Evolutionary conservation across 371 early-diverging fungal species (phyloP).

Genomic region (Mucor lusitanicus): DNA sequence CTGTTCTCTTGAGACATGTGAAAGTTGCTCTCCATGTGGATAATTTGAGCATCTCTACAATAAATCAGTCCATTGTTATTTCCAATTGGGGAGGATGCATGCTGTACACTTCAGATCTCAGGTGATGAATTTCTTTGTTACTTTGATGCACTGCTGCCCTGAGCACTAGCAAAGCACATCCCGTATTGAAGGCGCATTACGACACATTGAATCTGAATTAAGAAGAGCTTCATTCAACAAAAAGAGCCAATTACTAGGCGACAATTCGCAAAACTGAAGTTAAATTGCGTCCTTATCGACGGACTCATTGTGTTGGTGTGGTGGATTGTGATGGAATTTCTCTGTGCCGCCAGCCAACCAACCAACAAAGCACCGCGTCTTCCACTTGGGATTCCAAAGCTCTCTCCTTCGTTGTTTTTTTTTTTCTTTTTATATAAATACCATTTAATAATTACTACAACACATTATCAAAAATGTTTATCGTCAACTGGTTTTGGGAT

Average conservation of each 20-base stretch:
- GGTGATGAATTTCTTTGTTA: background rate
- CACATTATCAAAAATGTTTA: conserved; percentile 12
- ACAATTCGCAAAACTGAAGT: background rate
- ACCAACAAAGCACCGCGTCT: background rate
- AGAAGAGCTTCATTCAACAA: background rate
- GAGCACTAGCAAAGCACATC: background rate
- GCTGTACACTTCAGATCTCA: background rate
- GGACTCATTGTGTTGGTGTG: background rate
- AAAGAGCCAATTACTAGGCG: background rate
- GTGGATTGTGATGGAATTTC: conserved; percentile 1
- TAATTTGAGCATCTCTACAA: background rate
- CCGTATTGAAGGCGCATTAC: background rate
- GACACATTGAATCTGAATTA: background rate
- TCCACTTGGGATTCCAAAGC: background rate
- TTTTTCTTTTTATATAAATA: background rate
- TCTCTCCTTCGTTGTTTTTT: background rate
- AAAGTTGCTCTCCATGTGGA: background rate
- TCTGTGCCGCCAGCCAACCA: background rate
- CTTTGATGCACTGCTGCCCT: background rate
- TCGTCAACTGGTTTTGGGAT: conserved; percentile 26
- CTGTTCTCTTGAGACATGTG: background rate
- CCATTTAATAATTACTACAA: background rate
- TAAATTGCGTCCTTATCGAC: background rate
- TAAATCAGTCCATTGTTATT: background rate
- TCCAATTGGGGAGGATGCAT: background rate